These are phyloP conservation scores for Shiraia sp. DNA, from an alignment of 2,329 filamentous ascomycete species.

Conservation along the genomic window DNA sequence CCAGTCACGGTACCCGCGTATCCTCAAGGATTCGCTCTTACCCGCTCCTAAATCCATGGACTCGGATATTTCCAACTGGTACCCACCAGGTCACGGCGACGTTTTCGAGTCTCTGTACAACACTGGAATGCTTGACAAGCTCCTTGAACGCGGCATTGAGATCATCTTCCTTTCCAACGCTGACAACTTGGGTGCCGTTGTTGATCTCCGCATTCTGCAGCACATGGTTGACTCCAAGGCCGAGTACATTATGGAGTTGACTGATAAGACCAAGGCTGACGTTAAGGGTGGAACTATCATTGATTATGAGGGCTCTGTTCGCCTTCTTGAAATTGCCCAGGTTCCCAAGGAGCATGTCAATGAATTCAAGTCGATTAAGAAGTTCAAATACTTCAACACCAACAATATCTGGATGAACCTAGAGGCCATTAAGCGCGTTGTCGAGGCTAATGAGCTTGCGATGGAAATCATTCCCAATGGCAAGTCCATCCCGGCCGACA, in stretches of 20 bases:
- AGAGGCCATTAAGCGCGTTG: constrained; percentile 95
- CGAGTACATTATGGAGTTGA: constrained; percentile 99
- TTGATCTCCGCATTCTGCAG: constrained; percentile 96
- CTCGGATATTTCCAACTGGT: constrained; percentile 94
- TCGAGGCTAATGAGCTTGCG: constrained; percentile 96
- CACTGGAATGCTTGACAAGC: constrained; percentile 95
- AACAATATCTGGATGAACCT: constrained; percentile 99
- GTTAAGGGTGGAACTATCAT: constrained; percentile 99
- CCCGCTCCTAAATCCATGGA: constrained; percentile 89
- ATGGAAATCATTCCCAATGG: constrained; percentile 99
- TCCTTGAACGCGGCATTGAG: constrained; percentile 92
- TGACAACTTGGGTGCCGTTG: constrained; percentile 96
- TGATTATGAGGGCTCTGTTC: constrained; percentile 95
- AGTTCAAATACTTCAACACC: constrained; percentile 99
- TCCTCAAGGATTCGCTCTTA: constrained; percentile 96
- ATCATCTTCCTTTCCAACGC: constrained; percentile 99
- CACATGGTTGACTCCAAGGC: constrained; percentile 98
- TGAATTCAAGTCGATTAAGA: constrained; percentile 99
- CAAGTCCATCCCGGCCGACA: constrained; percentile 97
- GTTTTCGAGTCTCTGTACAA: constrained; percentile 99
- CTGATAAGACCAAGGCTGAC: constrained; percentile 99
- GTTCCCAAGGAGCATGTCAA: constrained; percentile 99
- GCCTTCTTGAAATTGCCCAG: constrained; percentile 97
- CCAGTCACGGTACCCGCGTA: constrained; percentile 96
- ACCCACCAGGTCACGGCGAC: constrained; percentile 98